phyloP scores from a whole-genome alignment of 2,329 filamentous ascomycete genomes.

The Immersiporthe knoxdaviesiana region DNA sequence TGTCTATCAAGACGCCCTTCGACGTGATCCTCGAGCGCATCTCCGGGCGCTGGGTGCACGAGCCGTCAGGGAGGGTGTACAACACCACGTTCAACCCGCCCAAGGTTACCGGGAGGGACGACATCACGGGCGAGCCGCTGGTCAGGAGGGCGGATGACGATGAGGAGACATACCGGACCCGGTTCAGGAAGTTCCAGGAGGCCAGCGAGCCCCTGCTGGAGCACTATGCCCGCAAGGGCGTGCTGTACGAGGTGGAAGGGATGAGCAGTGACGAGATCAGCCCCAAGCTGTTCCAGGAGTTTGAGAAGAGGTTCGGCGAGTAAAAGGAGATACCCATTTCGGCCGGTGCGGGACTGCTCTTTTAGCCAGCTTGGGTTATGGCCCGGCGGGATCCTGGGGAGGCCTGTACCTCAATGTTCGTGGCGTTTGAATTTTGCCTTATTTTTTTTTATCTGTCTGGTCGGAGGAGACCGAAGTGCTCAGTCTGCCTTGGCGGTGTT shows the following conservation, averaged over 20 bases:
- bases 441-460: background rate
- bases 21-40: conserved; percentile 89
- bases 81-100: conserved; percentile 93
- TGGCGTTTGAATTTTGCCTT: conserved; percentile 5
- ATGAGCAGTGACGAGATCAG: conserved; percentile 94
- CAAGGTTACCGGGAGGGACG: conserved; percentile 78
- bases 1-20: conserved; percentile 83
- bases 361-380: background rate
- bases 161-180: conserved; percentile 80
- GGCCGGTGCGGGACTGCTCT: background rate
- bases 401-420: background rate
- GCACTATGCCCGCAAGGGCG: conserved; percentile 82
- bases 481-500: conserved; percentile 5
- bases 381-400: background rate
- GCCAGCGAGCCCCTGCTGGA: conserved; percentile 83
- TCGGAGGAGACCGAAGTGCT: conserved; percentile 19
- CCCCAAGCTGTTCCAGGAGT: conserved; percentile 83
- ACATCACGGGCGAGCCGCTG: conserved; percentile 85
- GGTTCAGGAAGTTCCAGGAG: conserved; percentile 83
- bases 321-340: conserved; percentile 11
- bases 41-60: conserved; percentile 90
- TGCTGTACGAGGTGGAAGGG: conserved; percentile 85
- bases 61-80: conserved; percentile 88
- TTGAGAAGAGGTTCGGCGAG: conserved; percentile 72
- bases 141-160: conserved; percentile 84